These are phyloP conservation scores for Irpex sp. DNA, from an alignment of 1,284 basidiomycete species.

Conservation along the genomic window DNA sequence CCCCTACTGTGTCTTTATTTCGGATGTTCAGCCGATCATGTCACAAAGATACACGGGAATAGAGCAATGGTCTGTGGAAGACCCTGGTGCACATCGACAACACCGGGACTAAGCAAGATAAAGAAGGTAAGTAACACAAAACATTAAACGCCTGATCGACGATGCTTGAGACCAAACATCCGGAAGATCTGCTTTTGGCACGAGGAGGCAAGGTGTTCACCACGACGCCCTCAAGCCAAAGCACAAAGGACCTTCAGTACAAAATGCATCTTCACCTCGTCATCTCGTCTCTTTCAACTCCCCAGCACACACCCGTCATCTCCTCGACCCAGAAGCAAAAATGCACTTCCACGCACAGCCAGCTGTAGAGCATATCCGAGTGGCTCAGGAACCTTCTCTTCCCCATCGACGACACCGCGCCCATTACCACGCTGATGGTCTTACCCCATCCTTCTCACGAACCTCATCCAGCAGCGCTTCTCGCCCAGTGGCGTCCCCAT, in stretches of 20 bases:
- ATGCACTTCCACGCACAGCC: not conserved
- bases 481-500: slow-evolving; percentile 4
- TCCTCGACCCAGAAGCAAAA: not conserved
- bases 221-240: slow-evolving; percentile 18
- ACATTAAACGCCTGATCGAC: not conserved
- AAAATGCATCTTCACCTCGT: slow-evolving; percentile 8
- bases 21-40: not conserved
- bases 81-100: not conserved
- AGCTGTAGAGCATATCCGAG: slow-evolving; percentile 11
- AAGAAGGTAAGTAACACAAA: not conserved
- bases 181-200: slow-evolving; percentile 21
- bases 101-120: not conserved
- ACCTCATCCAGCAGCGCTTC: slow-evolving; percentile 5
- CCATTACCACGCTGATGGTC: slow-evolving; percentile 6
- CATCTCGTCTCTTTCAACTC: slow-evolving; percentile 1
- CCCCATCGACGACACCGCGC: not conserved
- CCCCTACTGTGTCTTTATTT: not conserved
- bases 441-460: slow-evolving; percentile 8
- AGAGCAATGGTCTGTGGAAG: not conserved
- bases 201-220: slow-evolving; percentile 25
- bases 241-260: slow-evolving; percentile 18
- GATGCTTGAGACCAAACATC: not conserved
- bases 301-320: not conserved
- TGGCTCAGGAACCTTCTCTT: not conserved
- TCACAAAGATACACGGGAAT: too few relatives aligned